A percentile compares a stretch with the other conserved stretches of the same genome.
Evolutionary conservation across 2,329 filamentous ascomycete genomes (phyloP).

Genomic region (Chaetomiaceae sp.): DNA sequence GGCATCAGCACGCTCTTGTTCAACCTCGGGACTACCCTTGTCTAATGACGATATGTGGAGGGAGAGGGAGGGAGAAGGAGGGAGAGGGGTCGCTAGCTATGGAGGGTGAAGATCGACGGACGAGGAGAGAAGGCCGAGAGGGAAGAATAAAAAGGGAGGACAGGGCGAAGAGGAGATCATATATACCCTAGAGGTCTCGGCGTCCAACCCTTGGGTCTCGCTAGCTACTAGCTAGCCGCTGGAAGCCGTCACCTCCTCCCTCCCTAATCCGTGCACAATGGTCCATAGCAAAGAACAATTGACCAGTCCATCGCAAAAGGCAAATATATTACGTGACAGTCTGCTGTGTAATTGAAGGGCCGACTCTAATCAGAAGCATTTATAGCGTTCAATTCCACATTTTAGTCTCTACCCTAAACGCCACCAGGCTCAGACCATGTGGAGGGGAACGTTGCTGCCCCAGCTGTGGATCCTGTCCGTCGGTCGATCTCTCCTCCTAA

Average conservation of each 20-base stretch:
- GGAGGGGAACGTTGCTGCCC: constrained; percentile 8
- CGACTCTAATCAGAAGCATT: neutral
- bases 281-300: neutral
- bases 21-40: no score
- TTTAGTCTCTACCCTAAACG: neutral
- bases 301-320: neutral
- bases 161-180: no score
- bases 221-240: neutral
- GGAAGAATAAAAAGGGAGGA: no score
- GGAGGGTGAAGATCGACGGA: no score
- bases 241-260: neutral
- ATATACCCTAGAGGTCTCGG: no score
- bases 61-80: no score
- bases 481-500: constrained; percentile 10
- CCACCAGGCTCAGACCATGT: constrained; percentile 6
- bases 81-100: no score
- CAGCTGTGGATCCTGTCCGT: constrained; percentile 3
- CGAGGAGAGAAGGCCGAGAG: no score
- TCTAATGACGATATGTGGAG: no score
- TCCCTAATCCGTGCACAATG: neutral
- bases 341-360: neutral
- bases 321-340: constrained; percentile 2
- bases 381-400: neutral
- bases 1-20: no score
- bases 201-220: no score